These are phyloP conservation scores for Acacia crassicarpa DNA, from an alignment of 306 rosid species.

Conservation along the genomic window DNA sequence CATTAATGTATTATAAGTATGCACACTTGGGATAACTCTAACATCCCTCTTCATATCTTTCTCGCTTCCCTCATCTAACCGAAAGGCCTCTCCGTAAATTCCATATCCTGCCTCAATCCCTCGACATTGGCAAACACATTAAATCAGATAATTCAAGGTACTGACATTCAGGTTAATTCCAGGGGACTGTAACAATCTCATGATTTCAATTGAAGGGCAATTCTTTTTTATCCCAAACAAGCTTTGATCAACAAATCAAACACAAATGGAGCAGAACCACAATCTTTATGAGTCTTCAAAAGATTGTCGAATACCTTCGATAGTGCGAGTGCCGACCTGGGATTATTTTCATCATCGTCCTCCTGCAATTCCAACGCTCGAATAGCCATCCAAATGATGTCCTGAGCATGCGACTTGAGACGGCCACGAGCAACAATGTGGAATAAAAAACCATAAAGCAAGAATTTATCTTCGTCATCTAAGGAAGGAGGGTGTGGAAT, in stretches of 20 bases:
- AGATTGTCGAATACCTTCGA: slow-evolving; percentile 64
- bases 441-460: too few species aligned
- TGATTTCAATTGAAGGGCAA: slow-evolving; percentile 50
- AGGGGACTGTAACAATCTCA: slow-evolving; percentile 64
- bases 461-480: too few species aligned
- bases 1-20: slow-evolving; percentile 70
- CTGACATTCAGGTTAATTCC: slow-evolving; percentile 56
- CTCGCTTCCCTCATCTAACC: slow-evolving; percentile 36
- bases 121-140: slow-evolving; percentile 37
- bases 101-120: slow-evolving; percentile 57
- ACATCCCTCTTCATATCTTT: slow-evolving; percentile 36
- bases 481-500: too few species aligned
- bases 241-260: slow-evolving; percentile 68
- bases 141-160: slow-evolving; percentile 71
- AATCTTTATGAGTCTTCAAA: slow-evolving; percentile 52
- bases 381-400: slow-evolving; percentile 47
- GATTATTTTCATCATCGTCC: slow-evolving; percentile 4
- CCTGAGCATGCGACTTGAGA: slow-evolving; percentile 54
- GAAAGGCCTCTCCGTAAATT: slow-evolving; percentile 59
- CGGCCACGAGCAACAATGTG: slow-evolving; percentile 77
- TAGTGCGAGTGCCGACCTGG: slow-evolving; percentile 36
- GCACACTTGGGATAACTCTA: slow-evolving; percentile 56
- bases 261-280: slow-evolving; percentile 81
- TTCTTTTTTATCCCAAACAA: slow-evolving; percentile 56
- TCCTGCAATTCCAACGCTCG: slow-evolving; percentile 25